A percentile compares a stretch with the other conserved stretches of the same genome.
These are phyloP conservation scores for Cyclostephanos invisitatus DNA, from an alignment of 108 stramenopile genomes.

Conservation along the genomic window DNA sequence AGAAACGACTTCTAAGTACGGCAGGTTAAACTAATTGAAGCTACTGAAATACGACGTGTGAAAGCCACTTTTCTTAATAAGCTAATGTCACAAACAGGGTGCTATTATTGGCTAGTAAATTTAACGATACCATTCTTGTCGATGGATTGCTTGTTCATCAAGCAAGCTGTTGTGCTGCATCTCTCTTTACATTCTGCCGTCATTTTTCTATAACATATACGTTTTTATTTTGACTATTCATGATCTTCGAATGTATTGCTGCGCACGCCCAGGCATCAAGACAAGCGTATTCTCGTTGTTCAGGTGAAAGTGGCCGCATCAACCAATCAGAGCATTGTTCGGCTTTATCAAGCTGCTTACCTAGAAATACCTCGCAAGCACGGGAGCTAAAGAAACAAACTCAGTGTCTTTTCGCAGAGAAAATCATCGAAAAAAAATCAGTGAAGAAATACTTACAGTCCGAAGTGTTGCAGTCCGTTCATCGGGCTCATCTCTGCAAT, in stretches of 20 bases:
- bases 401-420: no score
- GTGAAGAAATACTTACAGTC: constrained; percentile 28
- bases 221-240: constrained; percentile 1
- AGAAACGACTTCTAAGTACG: no score
- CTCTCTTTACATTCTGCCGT: neutral
- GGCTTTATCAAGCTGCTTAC: constrained; percentile 74
- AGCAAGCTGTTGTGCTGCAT: neutral
- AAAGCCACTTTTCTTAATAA: no score
- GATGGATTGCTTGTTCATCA: neutral
- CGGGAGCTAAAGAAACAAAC: constrained; percentile 19
- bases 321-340: constrained; percentile 77
- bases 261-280: constrained; percentile 79
- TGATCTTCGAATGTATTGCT: constrained; percentile 54
- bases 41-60: no score
- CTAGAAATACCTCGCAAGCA: constrained; percentile 60
- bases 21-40: no score
- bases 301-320: constrained; percentile 56
- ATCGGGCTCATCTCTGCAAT: constrained; percentile 48
- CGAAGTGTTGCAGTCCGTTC: constrained; percentile 40
- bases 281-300: constrained; percentile 71
- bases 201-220: no score
- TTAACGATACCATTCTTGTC: no score
- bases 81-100: no score
- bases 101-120: no score
- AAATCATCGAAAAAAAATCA: no score